Conservation (phyloP, 2,329 filamentous ascomycete genomes). For the Neopestalotiopsis sp. region DNA sequence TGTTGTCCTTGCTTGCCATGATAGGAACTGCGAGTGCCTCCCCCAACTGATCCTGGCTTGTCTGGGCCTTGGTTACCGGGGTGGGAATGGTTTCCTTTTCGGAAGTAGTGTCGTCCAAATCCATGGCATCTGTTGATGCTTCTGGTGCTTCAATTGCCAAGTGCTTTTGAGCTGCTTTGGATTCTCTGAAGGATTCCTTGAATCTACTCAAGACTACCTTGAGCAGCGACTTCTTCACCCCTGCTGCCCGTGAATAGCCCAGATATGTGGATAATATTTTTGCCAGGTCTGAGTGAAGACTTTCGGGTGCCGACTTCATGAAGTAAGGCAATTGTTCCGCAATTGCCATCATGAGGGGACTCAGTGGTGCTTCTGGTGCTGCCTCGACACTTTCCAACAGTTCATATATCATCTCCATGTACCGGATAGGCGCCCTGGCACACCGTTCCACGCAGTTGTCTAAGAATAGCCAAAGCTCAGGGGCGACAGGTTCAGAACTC, state of each 20-base stretch:
- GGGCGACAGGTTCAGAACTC: conserved; percentile 35
- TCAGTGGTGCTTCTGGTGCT: conserved; percentile 44
- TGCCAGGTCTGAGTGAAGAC: conserved; percentile 53
- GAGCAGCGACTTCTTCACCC: conserved; percentile 54
- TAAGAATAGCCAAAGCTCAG: conserved; percentile 69
- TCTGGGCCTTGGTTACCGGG: conserved; percentile 20
- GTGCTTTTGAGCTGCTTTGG: conserved; percentile 39
- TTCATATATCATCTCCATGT: conserved; percentile 73
- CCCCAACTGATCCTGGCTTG: conserved; percentile 52
- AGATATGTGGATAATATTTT: conserved; percentile 65
- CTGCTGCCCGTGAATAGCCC: conserved; percentile 55
- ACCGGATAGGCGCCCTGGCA: conserved; percentile 78
- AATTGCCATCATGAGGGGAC: conserved; percentile 72
- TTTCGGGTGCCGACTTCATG: conserved; percentile 52
- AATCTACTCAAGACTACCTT: conserved; percentile 51
- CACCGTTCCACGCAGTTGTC: conserved; percentile 84
- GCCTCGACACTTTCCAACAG: conserved; percentile 43
- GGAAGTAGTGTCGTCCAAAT: neutral
- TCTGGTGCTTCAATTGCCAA: conserved; percentile 28
- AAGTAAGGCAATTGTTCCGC: conserved; percentile 80
- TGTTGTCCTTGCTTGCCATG: conserved; percentile 56
- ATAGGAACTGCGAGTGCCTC: conserved; percentile 58
- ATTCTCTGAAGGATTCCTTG: conserved; percentile 38
- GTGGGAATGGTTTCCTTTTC: conserved; percentile 4
- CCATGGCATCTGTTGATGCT: conserved; percentile 12